These are phyloP conservation scores for Fusarium verticillioides DNA, from an alignment of 2,329 filamentous ascomycete genomes.

Conservation along the genomic window DNA sequence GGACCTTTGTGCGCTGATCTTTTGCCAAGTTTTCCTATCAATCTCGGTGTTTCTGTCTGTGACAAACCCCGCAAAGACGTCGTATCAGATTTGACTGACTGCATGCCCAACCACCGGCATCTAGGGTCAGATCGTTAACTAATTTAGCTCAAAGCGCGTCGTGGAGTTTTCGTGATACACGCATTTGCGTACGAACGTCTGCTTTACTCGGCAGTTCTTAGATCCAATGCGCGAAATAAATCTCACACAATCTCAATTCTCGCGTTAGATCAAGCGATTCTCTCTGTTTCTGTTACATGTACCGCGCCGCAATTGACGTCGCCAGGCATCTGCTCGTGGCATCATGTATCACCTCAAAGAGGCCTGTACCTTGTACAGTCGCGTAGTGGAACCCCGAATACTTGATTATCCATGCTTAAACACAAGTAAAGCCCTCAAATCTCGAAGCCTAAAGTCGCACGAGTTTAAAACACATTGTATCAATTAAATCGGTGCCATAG, in stretches of 20 bases:
- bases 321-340: not conserved
- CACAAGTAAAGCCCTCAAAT: not conserved
- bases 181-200: not conserved
- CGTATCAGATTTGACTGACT: constrained; percentile 18
- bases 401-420: constrained; percentile 6
- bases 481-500: not conserved
- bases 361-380: not conserved
- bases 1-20: constrained; percentile 5
- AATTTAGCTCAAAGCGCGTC: not conserved
- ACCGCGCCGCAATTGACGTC: not conserved
- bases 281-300: not conserved
- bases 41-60: constrained; percentile 3
- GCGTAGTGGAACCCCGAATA: not conserved
- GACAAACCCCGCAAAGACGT: constrained; percentile 18
- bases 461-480: not conserved
- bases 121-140: not conserved
- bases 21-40: constrained; percentile 11
- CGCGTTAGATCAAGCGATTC: not conserved
- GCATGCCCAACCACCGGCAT: constrained; percentile 24
- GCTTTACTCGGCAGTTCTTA: not conserved
- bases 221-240: not conserved
- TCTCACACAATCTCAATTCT: not conserved
- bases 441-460: not conserved
- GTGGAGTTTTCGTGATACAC: not conserved
- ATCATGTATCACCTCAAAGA: not conserved